Base-by-base conservation (phyloP, 1,284 basidiomycete species). In the Sporisorium sorghi region DNA sequence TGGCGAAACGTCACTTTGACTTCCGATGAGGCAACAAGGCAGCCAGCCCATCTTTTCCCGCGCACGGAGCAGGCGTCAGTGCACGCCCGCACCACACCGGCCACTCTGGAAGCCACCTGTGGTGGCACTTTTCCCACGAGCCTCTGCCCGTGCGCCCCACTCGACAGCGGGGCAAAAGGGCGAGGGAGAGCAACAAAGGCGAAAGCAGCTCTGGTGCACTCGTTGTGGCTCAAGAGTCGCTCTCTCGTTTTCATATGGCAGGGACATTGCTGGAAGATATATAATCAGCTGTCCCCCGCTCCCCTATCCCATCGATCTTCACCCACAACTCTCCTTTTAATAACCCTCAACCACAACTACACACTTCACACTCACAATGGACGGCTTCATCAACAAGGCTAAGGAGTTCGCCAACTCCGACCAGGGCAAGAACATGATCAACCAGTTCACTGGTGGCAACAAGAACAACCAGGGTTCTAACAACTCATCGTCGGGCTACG, bases 311-410 rank as follows among this genome's bases (percentile, higher is more conserved):
- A n/a, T n/a, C n/a, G n/a, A n/a, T n/a, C n/a, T n/a, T n/a, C n/a
- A 19, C 1, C 30, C 30, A 21, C 32, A 50, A 23, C 5, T 23
- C 5, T 14, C 19, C 7, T 12, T 11, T 15, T 12, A 14, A 37
- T 12, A 30, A n/a, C n/a, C 17, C 33, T 15, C 6, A 26, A 30
- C 35, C 35, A 12, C 15, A 11, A 37, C 30, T 4, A 49, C 21
- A 5, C 44, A 46, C 8, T 26, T 15, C 12, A 23, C 24, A n/a
- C 23, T 55, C 71, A 76, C n/a, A 19, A 79, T 79, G 78, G 75
- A 77, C 35, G 54, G 58, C 26, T 73, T 79, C 65, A 66, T 79
- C 58, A 77, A 79, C 73, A 73, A 79, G 66, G 78, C 76, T 28
- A 78, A 78, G 67, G 70, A 79, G 58, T 79, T 78, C 49, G 76